Conservation (phyloP, 2,329 filamentous ascomycete genomes). For the Colletotrichum falcatum region DNA sequence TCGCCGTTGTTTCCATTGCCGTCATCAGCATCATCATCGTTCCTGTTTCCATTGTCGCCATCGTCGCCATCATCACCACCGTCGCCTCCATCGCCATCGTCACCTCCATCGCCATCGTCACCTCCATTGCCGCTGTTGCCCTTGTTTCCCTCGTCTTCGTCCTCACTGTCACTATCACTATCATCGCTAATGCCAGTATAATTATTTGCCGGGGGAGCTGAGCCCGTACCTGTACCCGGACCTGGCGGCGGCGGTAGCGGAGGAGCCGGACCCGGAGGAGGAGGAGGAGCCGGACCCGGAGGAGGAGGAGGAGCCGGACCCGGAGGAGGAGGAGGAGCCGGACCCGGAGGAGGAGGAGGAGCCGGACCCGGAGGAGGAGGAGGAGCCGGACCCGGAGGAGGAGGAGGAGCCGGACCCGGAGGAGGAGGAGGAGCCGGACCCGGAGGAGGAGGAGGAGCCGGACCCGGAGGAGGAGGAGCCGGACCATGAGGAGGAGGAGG, state of each 20-base stretch:
- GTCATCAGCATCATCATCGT: too few relatives aligned
- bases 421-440: neutral
- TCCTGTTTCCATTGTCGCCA: too few relatives aligned
- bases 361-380: neutral
- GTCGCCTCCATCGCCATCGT: too few relatives aligned
- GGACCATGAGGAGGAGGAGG: neutral
- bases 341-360: neutral
- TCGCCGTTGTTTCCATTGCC: neutral
- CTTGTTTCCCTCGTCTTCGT: too few relatives aligned
- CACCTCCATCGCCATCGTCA: too few relatives aligned
- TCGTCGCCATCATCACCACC: too few relatives aligned
- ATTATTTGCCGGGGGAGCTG: neutral
- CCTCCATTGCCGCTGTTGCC: too few relatives aligned
- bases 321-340: neutral
- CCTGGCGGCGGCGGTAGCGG: neutral
- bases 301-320: neutral
- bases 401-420: neutral
- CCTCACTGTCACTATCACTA: too few relatives aligned
- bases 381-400: neutral
- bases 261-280: neutral
- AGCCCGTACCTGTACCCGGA: neutral
- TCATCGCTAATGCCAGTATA: neutral
- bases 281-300: neutral
- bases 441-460: neutral
- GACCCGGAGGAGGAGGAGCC: neutral